Evolutionary conservation across 2,329 filamentous ascomycete species (phyloP).

Genomic region (Eutypa lata): DNA sequence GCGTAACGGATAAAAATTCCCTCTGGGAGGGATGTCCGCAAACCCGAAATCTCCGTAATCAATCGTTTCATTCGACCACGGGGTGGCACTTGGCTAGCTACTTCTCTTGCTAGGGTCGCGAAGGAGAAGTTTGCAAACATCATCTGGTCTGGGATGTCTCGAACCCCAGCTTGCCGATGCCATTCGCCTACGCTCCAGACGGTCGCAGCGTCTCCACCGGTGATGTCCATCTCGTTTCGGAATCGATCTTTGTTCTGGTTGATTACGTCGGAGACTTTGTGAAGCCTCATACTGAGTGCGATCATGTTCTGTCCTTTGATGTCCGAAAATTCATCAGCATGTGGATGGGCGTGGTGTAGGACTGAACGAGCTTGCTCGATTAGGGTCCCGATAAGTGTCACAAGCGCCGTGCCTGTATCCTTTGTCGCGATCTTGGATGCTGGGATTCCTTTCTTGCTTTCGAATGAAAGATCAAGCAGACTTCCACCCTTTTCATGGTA

Average conservation of each 20-base stretch:
- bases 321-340: conserved; percentile 17
- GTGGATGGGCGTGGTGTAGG: conserved; percentile 17
- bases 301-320: conserved; percentile 28
- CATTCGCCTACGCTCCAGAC: conserved; percentile 24
- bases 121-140: conserved; percentile 29
- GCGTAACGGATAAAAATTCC: conserved; percentile 50
- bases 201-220: conserved; percentile 1
- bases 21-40: conserved; percentile 44
- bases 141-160: conserved; percentile 30
- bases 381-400: conserved; percentile 23
- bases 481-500: conserved; percentile 30
- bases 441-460: neutral
- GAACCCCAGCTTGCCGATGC: conserved; percentile 16
- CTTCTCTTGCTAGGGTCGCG: conserved; percentile 11
- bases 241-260: conserved; percentile 8
- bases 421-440: conserved; percentile 6
- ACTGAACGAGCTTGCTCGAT: conserved; percentile 30
- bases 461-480: conserved; percentile 33
- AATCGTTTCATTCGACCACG: conserved; percentile 46
- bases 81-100: conserved; percentile 8
- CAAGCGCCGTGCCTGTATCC: conserved; percentile 24
- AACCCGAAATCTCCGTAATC: conserved; percentile 40
- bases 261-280: conserved; percentile 23
- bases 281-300: conserved; percentile 29
- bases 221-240: conserved; percentile 8